Conservation (phyloP, 441 rosid species). For the Gossypium trilobum region DNA sequence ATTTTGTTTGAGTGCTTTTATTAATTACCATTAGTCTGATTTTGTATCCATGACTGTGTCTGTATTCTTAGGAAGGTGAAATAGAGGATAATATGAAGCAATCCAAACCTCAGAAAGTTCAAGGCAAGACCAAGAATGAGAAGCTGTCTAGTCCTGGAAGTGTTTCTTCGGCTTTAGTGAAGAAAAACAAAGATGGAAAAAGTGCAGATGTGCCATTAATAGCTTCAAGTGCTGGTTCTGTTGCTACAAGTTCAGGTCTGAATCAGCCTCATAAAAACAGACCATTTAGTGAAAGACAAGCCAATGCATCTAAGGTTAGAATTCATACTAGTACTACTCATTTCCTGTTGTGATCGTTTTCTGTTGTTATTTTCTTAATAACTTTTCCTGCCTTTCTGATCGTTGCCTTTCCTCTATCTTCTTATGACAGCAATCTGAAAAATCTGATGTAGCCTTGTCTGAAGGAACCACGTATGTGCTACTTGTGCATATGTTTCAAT, state of each 20-base stretch:
- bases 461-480: slow-evolving; percentile 49
- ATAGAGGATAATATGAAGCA: slow-evolving; percentile 12
- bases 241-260: slow-evolving; percentile 26
- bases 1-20: slow-evolving; percentile 3
- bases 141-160: slow-evolving; percentile 36
- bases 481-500: slow-evolving; percentile 5
- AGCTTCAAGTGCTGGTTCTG: slow-evolving; percentile 50
- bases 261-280: slow-evolving; percentile 45
- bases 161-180: slow-evolving; percentile 32
- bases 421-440: slow-evolving; percentile 43
- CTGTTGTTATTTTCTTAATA: not conserved
- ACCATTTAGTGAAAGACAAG: slow-evolving; percentile 42
- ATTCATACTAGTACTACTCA: not conserved
- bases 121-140: slow-evolving; percentile 42
- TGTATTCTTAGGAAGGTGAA: slow-evolving; percentile 22
- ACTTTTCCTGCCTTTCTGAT: slow-evolving; percentile 18
- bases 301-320: slow-evolving; percentile 42
- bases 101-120: slow-evolving; percentile 33
- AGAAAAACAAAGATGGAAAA: slow-evolving; percentile 43
- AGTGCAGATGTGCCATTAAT: slow-evolving; percentile 25
- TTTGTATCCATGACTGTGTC: slow-evolving; percentile 9
- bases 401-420: slow-evolving; percentile 19
- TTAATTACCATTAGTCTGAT: not conserved
- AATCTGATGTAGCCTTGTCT: slow-evolving; percentile 36
- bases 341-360: slow-evolving; percentile 5